Base-by-base conservation (phyloP, 2,329 filamentous ascomycete genomes). In the Scedosporium aurantiacum region DNA sequence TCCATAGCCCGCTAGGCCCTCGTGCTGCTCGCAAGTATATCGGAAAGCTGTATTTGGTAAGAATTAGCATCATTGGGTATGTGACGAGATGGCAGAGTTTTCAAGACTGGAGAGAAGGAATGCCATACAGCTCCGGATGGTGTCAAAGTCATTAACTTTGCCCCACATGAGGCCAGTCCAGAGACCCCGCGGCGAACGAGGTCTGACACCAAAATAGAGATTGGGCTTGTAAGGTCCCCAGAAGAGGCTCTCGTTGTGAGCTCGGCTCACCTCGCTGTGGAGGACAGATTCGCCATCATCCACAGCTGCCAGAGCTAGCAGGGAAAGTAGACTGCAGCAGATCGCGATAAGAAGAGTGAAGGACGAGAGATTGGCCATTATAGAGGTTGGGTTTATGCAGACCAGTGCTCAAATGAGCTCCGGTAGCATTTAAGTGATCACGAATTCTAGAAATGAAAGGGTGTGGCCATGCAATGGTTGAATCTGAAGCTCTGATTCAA, bases 191-290 rank as follows among this genome's bases (percentile, higher is more conserved):
- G 92, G 88, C 58, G 93, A 80, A 63, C 91, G 83, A 55, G 93
- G 90, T 21, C 90, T 83, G 41, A 96, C 83, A 1, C 93, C 93
- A 77, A 97, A 97, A 75, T 97, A 97, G 54, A 97, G 75, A 70
- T 97, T 97, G 0, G 93, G 89, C 67, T 90, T 85, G 76, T 97
- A 99, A 1, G 94, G 91, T 0, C 94, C 94, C 94, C 94, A 99
- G 77, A 97, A 80, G 67, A 99, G 79, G 69, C 88, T 93, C 70
- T 95, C 82, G 73, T 97, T 96, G 69, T 83, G 84, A 64, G 78
- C 71, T 4, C 79, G 79, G 40, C 74, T 77, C 63, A 82, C 74
- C 68, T 83, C 80, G 64, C 71, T 73, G 52, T 74, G 76, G 43
- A 82, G 69, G 60, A 81, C 73, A 50, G 73, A 72, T 54, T 69